phyloP scores from a whole-genome alignment of 495 filamentous ascomycete species.

The Penicillium cinerascens region DNA sequence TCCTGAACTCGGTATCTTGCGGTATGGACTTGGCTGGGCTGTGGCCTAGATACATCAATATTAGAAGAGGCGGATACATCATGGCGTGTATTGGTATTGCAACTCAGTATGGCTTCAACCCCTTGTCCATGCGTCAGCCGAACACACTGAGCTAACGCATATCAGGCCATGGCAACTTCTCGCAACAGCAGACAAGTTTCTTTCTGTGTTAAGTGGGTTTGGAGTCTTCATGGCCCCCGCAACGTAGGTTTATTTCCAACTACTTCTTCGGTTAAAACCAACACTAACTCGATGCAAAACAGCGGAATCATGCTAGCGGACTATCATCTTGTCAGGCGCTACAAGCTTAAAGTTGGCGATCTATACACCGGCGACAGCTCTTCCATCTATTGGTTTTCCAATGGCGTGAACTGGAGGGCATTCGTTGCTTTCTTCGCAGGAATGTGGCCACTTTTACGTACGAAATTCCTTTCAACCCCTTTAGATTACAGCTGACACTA shows the following conservation, averaged over 20 bases:
- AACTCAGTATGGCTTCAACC: neutral
- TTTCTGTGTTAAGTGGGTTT: conserved; percentile 40
- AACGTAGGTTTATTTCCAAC: conserved; percentile 11
- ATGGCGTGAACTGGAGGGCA: conserved; percentile 43
- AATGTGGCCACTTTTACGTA: conserved; percentile 36
- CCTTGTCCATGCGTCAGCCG: neutral
- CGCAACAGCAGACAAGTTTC: conserved; percentile 38
- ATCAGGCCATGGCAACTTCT: conserved; percentile 46
- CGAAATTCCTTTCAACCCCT: neutral
- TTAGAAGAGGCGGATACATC: conserved; percentile 36
- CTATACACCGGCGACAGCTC: conserved; percentile 16
- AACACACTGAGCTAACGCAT: neutral
- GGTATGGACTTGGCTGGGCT: conserved; percentile 39
- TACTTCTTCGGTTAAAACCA: neutral
- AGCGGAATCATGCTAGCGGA: neutral
- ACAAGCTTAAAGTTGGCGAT: conserved; percentile 15
- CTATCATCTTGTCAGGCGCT: neutral
- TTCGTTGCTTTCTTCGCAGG: conserved; percentile 38
- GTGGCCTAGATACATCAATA: conserved; percentile 50
- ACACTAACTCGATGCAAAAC: neutral
- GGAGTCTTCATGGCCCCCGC: conserved; percentile 46
- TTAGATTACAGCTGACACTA: neutral
- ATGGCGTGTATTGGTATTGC: conserved; percentile 1
- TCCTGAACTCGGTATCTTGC: conserved; percentile 4
- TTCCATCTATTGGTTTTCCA: conserved; percentile 10